Evolutionary conservation across 495 filamentous ascomycete species (phyloP).

Genomic region (Apodospora peruviana): DNA sequence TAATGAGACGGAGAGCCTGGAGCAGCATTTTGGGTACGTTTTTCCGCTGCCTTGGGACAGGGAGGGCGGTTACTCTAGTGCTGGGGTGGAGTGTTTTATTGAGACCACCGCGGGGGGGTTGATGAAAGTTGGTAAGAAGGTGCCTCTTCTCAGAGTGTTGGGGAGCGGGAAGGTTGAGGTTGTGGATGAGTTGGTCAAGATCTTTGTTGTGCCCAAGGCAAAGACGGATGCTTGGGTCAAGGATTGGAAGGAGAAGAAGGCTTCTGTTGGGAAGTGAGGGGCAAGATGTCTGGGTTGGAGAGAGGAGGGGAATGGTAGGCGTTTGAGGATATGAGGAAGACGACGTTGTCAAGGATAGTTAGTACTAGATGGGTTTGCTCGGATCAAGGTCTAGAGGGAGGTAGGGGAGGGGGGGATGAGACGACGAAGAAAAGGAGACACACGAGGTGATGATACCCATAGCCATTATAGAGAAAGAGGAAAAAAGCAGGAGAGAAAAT

Average conservation of each 20-base stretch:
- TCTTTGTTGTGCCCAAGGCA: slow-evolving; percentile 70
- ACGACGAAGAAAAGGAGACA: too few relatives aligned
- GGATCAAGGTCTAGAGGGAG: too few relatives aligned
- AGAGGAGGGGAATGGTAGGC: too few relatives aligned
- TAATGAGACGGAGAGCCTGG: slow-evolving; percentile 62
- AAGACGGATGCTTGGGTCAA: slow-evolving; percentile 68
- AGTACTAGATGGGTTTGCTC: too few relatives aligned
- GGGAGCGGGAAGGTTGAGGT: slow-evolving; percentile 75
- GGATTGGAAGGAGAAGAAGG: slow-evolving; percentile 73
- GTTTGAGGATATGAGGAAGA: too few relatives aligned
- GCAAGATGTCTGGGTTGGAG: background rate
- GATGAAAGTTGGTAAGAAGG: slow-evolving; percentile 84
- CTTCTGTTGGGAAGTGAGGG: slow-evolving; percentile 12
- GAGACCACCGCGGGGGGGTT: slow-evolving; percentile 76
- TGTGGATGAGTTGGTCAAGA: slow-evolving; percentile 74
- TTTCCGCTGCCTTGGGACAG: slow-evolving; percentile 81
- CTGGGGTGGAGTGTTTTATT: slow-evolving; percentile 80
- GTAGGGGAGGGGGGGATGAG: too few relatives aligned
- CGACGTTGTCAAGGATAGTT: too few relatives aligned
- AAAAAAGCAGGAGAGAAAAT: too few relatives aligned
- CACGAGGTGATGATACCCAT: too few relatives aligned
- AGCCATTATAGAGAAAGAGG: too few relatives aligned
- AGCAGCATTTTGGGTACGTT: slow-evolving; percentile 72
- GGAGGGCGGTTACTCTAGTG: slow-evolving; percentile 56
- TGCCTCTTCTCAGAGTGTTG: slow-evolving; percentile 67